Evolutionary conservation across 352 stramenopile genomes (phyloP).

Genomic region (Phytophthora uliginosa): DNA sequence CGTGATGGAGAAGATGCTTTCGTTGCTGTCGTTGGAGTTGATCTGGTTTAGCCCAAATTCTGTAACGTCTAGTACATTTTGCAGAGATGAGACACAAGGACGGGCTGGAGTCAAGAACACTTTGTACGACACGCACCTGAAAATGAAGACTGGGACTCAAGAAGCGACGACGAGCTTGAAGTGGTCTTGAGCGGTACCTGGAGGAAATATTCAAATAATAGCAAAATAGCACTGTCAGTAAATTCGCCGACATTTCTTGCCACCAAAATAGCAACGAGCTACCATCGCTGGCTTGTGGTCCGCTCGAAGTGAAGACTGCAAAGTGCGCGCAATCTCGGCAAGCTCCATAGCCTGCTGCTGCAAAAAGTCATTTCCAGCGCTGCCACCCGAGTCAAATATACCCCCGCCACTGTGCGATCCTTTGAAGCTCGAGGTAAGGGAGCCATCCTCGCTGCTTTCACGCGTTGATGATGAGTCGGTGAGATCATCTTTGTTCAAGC

Average conservation of each 20-base stretch:
- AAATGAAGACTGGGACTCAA: slow-evolving; percentile 35
- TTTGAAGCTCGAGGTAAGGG: slow-evolving; percentile 38
- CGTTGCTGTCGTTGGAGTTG: slow-evolving; percentile 57
- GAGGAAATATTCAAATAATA: slow-evolving; percentile 4
- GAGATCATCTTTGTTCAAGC: slow-evolving; percentile 45
- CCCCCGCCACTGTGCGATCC: slow-evolving; percentile 26
- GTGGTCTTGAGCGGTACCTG: slow-evolving; percentile 31
- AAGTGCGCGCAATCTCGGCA: slow-evolving; percentile 66
- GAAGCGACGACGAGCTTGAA: slow-evolving; percentile 48
- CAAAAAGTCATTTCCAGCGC: slow-evolving; percentile 51
- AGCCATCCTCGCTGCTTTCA: slow-evolving; percentile 45
- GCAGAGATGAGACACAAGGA: slow-evolving; percentile 7
- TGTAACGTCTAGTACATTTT: slow-evolving; percentile 24
- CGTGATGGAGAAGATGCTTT: slow-evolving; percentile 65
- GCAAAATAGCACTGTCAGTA: slow-evolving; percentile 1
- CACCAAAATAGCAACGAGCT: neutral
- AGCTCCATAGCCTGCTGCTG: slow-evolving; percentile 75
- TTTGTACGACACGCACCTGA: slow-evolving; percentile 23
- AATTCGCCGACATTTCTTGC: neutral
- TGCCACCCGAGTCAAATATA: slow-evolving; percentile 24
- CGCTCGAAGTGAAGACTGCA: slow-evolving; percentile 62
- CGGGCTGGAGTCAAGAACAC: neutral
- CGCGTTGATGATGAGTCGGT: slow-evolving; percentile 42
- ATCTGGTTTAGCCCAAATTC: slow-evolving; percentile 57
- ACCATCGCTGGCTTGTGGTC: slow-evolving; percentile 36